phyloP scores from a whole-genome alignment of 1,284 basidiomycete species.

The Wallemia hederae region DNA sequence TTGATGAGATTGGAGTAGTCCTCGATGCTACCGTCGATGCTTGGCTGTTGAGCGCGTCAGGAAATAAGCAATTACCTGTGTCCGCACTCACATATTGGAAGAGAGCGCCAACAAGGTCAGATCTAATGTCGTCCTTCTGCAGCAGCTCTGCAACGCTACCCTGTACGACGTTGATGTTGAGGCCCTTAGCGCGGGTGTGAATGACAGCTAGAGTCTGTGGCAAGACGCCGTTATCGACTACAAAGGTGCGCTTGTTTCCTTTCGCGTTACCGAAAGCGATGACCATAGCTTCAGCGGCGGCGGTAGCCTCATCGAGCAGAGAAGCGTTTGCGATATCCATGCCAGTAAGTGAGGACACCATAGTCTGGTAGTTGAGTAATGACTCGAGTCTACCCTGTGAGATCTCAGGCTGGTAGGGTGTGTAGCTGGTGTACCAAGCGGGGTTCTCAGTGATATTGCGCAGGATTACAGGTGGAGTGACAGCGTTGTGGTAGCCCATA shows the following conservation, averaged over 20 bases:
- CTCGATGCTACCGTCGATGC: slow-evolving; percentile 56
- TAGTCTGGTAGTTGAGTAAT: slow-evolving; percentile 86
- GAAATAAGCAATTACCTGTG: not conserved
- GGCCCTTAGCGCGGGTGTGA: slow-evolving; percentile 58
- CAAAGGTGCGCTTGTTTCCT: slow-evolving; percentile 45
- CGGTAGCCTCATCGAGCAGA: slow-evolving; percentile 68
- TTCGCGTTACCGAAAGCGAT: slow-evolving; percentile 39
- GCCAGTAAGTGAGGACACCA: slow-evolving; percentile 75
- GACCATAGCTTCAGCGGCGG: slow-evolving; percentile 74
- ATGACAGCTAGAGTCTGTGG: slow-evolving; percentile 71
- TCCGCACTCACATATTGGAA: slow-evolving; percentile 33
- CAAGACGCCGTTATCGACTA: slow-evolving; percentile 50
- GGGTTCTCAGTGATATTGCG: slow-evolving; percentile 89
- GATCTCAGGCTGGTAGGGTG: slow-evolving; percentile 69
- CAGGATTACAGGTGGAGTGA: slow-evolving; percentile 71
- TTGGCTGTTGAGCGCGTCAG: slow-evolving; percentile 23
- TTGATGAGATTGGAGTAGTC: slow-evolving; percentile 42
- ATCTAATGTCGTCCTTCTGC: slow-evolving; percentile 25
- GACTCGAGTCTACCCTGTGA: slow-evolving; percentile 87
- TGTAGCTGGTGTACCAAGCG: slow-evolving; percentile 94
- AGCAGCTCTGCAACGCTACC: slow-evolving; percentile 27
- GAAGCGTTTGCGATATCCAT: slow-evolving; percentile 90
- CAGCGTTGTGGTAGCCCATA: slow-evolving; percentile 52
- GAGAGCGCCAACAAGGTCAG: slow-evolving; percentile 53
- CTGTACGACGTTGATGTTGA: slow-evolving; percentile 50